These are phyloP conservation scores for Bothriochloa decipiens DNA, from an alignment of 176 grass and related monocot genomes.

Conservation along the genomic window DNA sequence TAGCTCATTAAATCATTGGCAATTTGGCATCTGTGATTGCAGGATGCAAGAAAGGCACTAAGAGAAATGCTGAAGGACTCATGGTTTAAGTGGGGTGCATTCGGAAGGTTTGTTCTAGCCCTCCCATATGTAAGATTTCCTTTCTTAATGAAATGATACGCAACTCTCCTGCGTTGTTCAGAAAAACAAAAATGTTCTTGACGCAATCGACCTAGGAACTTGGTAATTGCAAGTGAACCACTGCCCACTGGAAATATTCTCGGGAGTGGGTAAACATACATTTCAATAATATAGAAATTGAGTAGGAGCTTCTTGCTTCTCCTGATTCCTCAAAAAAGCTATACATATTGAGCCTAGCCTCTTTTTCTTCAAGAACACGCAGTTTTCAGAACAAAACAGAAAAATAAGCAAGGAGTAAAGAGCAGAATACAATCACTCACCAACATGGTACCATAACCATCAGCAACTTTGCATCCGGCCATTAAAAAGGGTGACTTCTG, in stretches of 20 bases:
- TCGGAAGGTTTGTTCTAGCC: background rate
- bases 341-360: background rate
- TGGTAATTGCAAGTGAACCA: background rate
- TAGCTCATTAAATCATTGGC: too few relatives aligned
- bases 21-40: background rate
- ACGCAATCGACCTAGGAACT: background rate
- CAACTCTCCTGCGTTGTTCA: background rate
- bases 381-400: background rate
- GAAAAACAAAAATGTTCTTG: background rate
- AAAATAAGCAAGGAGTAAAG: background rate
- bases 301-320: too few relatives aligned
- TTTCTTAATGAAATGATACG: background rate
- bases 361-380: constrained; percentile 7
- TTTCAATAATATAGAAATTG: background rate
- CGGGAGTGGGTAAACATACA: background rate
- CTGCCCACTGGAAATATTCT: background rate
- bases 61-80: background rate
- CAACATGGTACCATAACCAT: constrained; percentile 97
- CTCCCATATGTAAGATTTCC: background rate
- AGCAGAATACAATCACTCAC: constrained; percentile 55
- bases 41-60: background rate
- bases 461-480: constrained; percentile 96
- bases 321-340: background rate
- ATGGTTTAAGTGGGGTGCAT: background rate
- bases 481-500: constrained; percentile 91